Conservation (phyloP, 257 asterid genomes). For the Solanum tacnaense region DNA sequence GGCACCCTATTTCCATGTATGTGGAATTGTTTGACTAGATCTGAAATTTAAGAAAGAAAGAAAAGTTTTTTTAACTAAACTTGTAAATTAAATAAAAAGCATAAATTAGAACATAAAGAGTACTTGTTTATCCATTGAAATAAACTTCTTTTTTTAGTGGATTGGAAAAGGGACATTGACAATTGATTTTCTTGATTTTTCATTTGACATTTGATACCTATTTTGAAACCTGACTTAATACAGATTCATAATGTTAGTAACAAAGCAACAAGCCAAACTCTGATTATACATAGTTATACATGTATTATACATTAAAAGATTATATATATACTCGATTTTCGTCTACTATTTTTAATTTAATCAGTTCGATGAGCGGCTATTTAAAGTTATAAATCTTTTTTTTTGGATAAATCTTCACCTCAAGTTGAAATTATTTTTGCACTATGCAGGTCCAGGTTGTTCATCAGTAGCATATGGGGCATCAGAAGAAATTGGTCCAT, state of each 20-base stretch:
- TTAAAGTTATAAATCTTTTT: background rate
- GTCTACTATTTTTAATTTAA: background rate
- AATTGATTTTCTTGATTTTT: background rate
- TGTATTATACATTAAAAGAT: background rate
- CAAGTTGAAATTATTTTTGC: background rate
- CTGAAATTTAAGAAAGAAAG: background rate
- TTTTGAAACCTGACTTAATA: background rate
- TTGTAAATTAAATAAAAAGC: background rate
- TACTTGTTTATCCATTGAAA: background rate
- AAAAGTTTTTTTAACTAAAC: background rate
- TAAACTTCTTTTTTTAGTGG: background rate
- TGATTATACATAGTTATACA: background rate
- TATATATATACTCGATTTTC: background rate
- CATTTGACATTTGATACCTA: background rate
- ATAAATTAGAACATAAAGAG: background rate
- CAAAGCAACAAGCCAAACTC: background rate
- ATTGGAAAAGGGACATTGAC: background rate
- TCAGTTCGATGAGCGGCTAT: background rate
- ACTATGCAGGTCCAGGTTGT: constrained; percentile 83
- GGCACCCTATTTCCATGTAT: background rate
- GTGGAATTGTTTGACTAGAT: background rate
- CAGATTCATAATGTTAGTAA: background rate
- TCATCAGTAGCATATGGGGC: constrained; percentile 91
- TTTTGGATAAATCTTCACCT: background rate
- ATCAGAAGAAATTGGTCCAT: constrained; percentile 88